Evolutionary conservation across 352 stramenopile genomes (phyloP).

Genomic region (Phytophthora europaea): DNA sequence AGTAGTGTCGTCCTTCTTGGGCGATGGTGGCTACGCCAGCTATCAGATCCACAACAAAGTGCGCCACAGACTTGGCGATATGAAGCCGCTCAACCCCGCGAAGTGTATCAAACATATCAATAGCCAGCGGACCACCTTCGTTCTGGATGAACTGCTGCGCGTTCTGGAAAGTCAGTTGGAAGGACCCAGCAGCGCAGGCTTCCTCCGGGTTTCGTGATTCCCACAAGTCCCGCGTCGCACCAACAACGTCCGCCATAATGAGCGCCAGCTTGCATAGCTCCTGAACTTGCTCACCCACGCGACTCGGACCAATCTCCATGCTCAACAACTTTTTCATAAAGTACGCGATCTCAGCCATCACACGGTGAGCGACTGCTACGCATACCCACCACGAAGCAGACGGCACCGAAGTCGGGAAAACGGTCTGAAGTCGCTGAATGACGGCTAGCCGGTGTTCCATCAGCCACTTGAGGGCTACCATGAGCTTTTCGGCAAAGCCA

Average conservation of each 20-base stretch:
- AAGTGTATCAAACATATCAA: constrained; percentile 68
- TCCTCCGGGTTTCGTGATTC: constrained; percentile 39
- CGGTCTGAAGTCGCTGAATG: constrained; percentile 38
- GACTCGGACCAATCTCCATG: constrained; percentile 48
- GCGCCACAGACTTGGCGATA: constrained; percentile 59
- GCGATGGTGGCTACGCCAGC: constrained; percentile 48
- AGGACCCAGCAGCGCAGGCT: constrained; percentile 52
- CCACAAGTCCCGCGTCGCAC: constrained; percentile 58
- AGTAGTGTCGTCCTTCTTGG: constrained; percentile 63
- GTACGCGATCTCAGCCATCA: constrained; percentile 66
- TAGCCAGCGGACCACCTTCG: constrained; percentile 58
- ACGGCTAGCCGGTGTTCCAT: constrained; percentile 51
- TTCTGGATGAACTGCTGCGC: constrained; percentile 74
- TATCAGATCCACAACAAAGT: constrained; percentile 60
- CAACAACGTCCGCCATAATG: constrained; percentile 63
- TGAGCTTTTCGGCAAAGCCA: constrained; percentile 53
- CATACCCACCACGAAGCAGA: constrained; percentile 73
- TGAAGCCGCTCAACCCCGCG: constrained; percentile 54
- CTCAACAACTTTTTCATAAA: constrained; percentile 68
- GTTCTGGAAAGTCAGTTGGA: constrained; percentile 62
- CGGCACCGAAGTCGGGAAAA: constrained; percentile 31
- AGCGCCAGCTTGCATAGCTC: constrained; percentile 62
- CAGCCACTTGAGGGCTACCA: constrained; percentile 63
- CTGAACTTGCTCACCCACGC: constrained; percentile 57
- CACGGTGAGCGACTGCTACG: constrained; percentile 52